Evolutionary conservation across 2,329 filamentous ascomycete species (phyloP).

Genomic region (Alternaria sp.): DNA sequence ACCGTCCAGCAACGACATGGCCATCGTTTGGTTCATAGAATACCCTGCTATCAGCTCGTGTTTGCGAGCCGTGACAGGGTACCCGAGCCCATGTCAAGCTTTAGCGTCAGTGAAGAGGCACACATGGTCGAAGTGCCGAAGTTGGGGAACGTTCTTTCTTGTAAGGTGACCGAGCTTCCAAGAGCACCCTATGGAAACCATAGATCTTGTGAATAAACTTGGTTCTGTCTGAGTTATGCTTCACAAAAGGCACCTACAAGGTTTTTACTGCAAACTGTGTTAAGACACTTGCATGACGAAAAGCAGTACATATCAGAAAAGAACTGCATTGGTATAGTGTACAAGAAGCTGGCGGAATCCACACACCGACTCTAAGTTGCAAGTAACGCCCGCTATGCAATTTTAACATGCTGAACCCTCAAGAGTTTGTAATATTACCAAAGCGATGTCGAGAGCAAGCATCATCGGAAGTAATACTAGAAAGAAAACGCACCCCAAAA

Average conservation of each 20-base stretch:
- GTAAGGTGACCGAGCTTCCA: neutral
- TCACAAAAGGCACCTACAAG: neutral
- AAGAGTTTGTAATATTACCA: slow-evolving; percentile 2
- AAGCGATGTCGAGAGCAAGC: neutral
- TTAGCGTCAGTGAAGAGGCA: too few relatives aligned
- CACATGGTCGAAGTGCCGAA: neutral
- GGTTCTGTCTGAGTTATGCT: neutral
- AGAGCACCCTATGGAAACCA: neutral
- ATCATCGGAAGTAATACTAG: neutral
- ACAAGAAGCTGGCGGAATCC: slow-evolving; percentile 1
- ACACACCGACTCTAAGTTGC: neutral
- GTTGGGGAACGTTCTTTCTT: neutral
- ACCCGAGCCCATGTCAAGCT: too few relatives aligned
- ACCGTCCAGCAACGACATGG: neutral
- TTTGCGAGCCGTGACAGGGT: too few relatives aligned
- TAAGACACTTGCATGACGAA: neutral
- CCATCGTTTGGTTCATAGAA: too few relatives aligned
- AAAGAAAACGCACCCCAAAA: slow-evolving; percentile 1
- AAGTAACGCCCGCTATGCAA: slow-evolving; percentile 22
- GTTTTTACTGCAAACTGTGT: neutral
- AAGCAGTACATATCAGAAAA: neutral
- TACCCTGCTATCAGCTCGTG: too few relatives aligned
- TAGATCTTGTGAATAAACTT: neutral
- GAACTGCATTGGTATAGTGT: slow-evolving; percentile 2
- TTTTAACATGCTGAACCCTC: slow-evolving; percentile 6